Evolutionary conservation across 2,329 filamentous ascomycete species (phyloP), one percentile per base, ranked within the genome.

Genomic region (Endoconidiophora laricicola): DNA sequence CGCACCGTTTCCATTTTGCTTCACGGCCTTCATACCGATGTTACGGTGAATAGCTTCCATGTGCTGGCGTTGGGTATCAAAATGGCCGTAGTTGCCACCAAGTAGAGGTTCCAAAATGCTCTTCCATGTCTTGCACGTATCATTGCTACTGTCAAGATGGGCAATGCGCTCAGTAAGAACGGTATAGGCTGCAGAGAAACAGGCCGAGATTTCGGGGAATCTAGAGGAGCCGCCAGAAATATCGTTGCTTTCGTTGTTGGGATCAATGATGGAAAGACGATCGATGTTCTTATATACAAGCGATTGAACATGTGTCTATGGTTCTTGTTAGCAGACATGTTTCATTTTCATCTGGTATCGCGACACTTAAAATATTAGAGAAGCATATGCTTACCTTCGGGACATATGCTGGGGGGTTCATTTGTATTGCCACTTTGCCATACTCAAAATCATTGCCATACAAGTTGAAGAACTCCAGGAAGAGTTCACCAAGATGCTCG

Each of bases 251-350:
- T 76, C 62, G 52, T 85, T 83, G 62, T 96, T 94, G 0, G 91
- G 91, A 60, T 98, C 91, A 52, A 94, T 82, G 58, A 98, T 94
- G 6, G 82, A 84, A 1, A 98, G 70, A 1, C 86, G 78, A 46
- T 81, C 71, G 12, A 63, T 64, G 58, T 80, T 79, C 57, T 74
- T 76, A 58, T 81, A 77, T 3, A 69, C 63, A 47, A 79, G 61
- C 1, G 59, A 60, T 26, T 55, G 61, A 14, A 73, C 69, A 23
- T 68, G 60, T 37, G 60, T 63, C 72, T 76, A 33, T 12, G 29
- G 5, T 33, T 33, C 3, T 7, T 12, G 29, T 33, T 33, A 33
- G 29, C 29, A 29, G 22, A 22, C 50, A 53, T n/a, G 55, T 54
- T 43, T 16, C 46, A 44, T 40, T 50, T 48, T 33, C 26, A 42